Base-by-base conservation (phyloP, 2,329 filamentous ascomycete species). In the Aspergillus brasiliensis region DNA sequence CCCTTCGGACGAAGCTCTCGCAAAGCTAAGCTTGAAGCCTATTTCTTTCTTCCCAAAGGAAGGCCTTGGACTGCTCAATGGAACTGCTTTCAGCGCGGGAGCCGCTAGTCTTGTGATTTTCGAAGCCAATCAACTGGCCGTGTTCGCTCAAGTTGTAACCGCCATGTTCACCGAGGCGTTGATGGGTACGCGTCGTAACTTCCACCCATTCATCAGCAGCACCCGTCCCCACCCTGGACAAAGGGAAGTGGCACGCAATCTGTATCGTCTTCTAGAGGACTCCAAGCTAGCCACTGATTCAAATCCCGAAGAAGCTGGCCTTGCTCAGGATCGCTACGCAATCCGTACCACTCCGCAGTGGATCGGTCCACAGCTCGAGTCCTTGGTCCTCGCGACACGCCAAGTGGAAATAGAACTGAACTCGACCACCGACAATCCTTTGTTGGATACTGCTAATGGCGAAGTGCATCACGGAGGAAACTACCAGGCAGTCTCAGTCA, bases 321-420 rank as follows among this genome's bases (percentile, higher is more conserved):
- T 88, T 2, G 79, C 78, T 53, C 86, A 90, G 68, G 88, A 90
- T 69, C 81, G 88, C 2, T 91, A 91, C 67, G 80, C 87, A 0
- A 77, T 88, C 2, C 81, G 88, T 7, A 90, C 85, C 0, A 82
- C 86, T 0, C 80, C 86, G 0, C 88, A 91, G 73, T 90, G 88
- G 88, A 79, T 91, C 28, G 87, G 87, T 0, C 88, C 88, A 0
- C 79, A 85, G 17, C 74, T 90, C 0, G 88, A 91, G 69, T 87
- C 90, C 63, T 75, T 91, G 0, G 57, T 77, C 0, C 79, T 88
- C 0, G 85, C 87, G 0, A 77, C 82, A 44, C 70, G 77, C 2
- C 88, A 90, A 67, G 68, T 91, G 0, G 71, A 76, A 0, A 75
- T 81, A 0, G 88, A 91, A 67, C 78, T 88, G 15, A 91, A 90